Evolutionary conservation across 306 rosid genomes (phyloP).

Genomic region (Canavalia gladiata): DNA sequence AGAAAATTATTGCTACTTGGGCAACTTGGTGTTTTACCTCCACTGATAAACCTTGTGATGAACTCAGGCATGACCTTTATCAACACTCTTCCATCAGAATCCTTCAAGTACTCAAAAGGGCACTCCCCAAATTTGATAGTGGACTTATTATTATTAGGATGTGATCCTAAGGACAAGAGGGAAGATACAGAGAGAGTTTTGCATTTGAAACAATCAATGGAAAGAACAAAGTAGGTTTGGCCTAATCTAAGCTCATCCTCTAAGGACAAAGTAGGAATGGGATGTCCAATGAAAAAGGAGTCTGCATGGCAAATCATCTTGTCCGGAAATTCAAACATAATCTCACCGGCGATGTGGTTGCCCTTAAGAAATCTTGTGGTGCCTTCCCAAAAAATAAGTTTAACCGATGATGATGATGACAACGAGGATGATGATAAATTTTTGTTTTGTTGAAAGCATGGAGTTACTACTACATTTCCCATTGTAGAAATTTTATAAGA

Average conservation of each 20-base stretch:
- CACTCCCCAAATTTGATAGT: slow-evolving; percentile 57
- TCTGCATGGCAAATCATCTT: slow-evolving; percentile 76
- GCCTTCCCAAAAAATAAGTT: slow-evolving; percentile 67
- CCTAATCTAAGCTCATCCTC: slow-evolving; percentile 67
- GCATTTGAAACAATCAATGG: slow-evolving; percentile 58
- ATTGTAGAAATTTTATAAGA: slow-evolving; percentile 12
- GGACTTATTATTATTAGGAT: slow-evolving; percentile 22
- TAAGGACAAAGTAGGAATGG: slow-evolving; percentile 60
- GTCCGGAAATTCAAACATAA: slow-evolving; percentile 77
- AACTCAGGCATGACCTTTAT: slow-evolving; percentile 84
- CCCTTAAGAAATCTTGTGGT: slow-evolving; percentile 54
- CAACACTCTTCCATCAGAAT: slow-evolving; percentile 60
- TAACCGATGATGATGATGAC: slow-evolving; percentile 5
- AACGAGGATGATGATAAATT: neutral
- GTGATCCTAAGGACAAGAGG: slow-evolving; percentile 52
- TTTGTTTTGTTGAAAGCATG: slow-evolving; percentile 53
- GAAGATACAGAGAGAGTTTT: slow-evolving; percentile 61
- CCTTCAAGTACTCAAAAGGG: slow-evolving; percentile 74
- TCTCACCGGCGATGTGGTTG: slow-evolving; percentile 70
- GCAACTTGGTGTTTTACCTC: slow-evolving; percentile 20
- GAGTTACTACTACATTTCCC: slow-evolving; percentile 66
- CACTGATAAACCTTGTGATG: slow-evolving; percentile 58
- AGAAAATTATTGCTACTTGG: slow-evolving; percentile 41
- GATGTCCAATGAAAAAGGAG: slow-evolving; percentile 83
- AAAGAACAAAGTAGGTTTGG: slow-evolving; percentile 78